A percentile compares a stretch with the other conserved stretches of the same genome.
These are phyloP conservation scores for Suillus paluster DNA, from an alignment of 768 basidiomycete genomes.

Conservation along the genomic window DNA sequence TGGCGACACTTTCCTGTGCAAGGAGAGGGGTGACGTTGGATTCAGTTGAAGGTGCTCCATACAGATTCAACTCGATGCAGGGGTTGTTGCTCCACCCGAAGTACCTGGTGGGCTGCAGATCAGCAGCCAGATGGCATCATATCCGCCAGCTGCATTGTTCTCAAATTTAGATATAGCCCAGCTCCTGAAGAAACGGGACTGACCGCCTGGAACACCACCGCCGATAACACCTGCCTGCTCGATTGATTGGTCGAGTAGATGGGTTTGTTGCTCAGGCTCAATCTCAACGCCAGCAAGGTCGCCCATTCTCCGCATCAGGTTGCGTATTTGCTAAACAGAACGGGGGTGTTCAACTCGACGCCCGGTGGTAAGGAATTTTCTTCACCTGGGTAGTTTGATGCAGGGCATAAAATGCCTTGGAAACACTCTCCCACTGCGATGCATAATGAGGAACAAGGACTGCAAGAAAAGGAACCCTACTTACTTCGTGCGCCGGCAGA, in stretches of 20 bases:
- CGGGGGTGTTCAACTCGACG: neutral
- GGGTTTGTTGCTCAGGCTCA: slow-evolving; percentile 88
- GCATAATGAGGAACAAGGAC: slow-evolving; percentile 4
- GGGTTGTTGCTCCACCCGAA: slow-evolving; percentile 48
- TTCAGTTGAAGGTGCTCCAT: slow-evolving; percentile 66
- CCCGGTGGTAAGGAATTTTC: neutral
- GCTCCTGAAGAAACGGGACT: slow-evolving; percentile 27
- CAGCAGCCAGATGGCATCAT: slow-evolving; percentile 95
- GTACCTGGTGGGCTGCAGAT: slow-evolving; percentile 64
- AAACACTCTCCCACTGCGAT: slow-evolving; percentile 57
- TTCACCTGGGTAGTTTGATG: slow-evolving; percentile 63
- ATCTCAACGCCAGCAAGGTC: slow-evolving; percentile 74
- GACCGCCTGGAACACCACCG: slow-evolving; percentile 96
- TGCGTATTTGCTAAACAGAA: slow-evolving; percentile 65
- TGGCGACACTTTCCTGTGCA: slow-evolving; percentile 67
- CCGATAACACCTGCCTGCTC: slow-evolving; percentile 85
- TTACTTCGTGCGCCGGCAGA: slow-evolving; percentile 60
- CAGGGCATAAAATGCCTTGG: slow-evolving; percentile 60
- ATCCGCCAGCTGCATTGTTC: slow-evolving; percentile 81
- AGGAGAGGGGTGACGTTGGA: slow-evolving; percentile 74
- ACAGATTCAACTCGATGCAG: slow-evolving; percentile 64
- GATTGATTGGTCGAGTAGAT: slow-evolving; percentile 78
- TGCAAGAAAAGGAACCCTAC: neutral
- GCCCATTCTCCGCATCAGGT: slow-evolving; percentile 87
- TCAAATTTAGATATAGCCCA: slow-evolving; percentile 9